Evolutionary conservation across 2,329 filamentous ascomycete genomes (phyloP).

Genomic region (Apiospora malaysiana): DNA sequence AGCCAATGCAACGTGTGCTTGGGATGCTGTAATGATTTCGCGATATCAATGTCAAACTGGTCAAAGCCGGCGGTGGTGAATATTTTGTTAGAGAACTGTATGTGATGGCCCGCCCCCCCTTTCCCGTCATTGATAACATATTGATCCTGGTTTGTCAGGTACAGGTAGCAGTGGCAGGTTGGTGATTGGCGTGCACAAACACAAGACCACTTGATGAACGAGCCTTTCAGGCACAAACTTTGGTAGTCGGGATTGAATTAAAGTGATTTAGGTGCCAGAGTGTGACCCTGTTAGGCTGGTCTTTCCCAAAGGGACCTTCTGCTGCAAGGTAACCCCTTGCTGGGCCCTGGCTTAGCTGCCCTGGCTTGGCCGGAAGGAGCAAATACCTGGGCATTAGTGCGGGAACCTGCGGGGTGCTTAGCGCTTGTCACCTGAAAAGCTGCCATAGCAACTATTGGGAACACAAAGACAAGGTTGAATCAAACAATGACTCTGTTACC

Average conservation of each 20-base stretch:
- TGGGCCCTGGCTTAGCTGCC: not conserved
- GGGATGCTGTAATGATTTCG: not conserved
- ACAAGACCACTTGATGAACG: constrained; percentile 9
- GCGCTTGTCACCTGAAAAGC: constrained; percentile 3
- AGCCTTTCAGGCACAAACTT: constrained; percentile 2
- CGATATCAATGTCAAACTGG: not conserved
- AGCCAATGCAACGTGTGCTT: not conserved
- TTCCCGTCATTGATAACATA: constrained; percentile 4
- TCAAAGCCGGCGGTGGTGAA: not conserved
- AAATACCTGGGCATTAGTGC: constrained; percentile 1
- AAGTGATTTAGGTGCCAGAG: not conserved
- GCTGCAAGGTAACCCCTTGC: constrained; percentile 8
- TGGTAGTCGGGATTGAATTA: constrained; percentile 8
- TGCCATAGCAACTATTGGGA: constrained; percentile 6
- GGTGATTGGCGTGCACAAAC: not conserved
- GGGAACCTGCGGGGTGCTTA: constrained; percentile 12
- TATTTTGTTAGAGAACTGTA: not conserved
- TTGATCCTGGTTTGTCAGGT: not conserved
- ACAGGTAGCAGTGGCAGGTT: too few relatives aligned
- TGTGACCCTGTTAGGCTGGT: not conserved
- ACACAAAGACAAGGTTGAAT: not conserved
- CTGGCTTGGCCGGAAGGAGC: not conserved
- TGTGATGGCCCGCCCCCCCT: not conserved
- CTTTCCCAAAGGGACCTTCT: constrained; percentile 10
- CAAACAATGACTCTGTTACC: not conserved